Evolutionary conservation across 768 basidiomycete species (phyloP).

Genomic region (Podaxis pistillaris): DNA sequence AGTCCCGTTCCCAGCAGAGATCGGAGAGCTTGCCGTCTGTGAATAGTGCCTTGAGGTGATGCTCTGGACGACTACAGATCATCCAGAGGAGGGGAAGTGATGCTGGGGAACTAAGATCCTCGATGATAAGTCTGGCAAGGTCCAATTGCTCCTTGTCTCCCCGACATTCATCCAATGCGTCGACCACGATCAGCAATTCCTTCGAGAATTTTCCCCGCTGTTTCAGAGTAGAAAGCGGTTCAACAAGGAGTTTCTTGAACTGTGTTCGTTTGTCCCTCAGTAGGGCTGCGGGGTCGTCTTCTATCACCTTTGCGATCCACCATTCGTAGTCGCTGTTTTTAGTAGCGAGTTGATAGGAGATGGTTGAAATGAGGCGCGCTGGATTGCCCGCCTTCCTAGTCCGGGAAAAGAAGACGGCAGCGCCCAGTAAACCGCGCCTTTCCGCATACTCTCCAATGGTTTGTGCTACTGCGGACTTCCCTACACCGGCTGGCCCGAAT

Average conservation of each 20-base stretch:
- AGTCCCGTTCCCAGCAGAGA: background rate
- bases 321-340: background rate
- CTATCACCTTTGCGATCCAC: background rate
- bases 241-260: background rate
- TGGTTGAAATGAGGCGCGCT: background rate
- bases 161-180: conserved; percentile 14
- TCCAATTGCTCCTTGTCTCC: conserved; percentile 9
- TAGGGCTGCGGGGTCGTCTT: background rate
- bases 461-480: conserved; percentile 10
- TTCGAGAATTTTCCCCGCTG: background rate
- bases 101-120: background rate
- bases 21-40: background rate
- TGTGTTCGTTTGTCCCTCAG: background rate
- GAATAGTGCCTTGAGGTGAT: background rate
- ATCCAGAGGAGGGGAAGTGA: conserved; percentile 12
- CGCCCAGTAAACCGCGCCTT: background rate
- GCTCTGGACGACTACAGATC: conserved; percentile 16
- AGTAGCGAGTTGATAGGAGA: conserved; percentile 1
- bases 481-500: conserved; percentile 7
- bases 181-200: background rate
- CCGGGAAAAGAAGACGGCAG: conserved; percentile 8
- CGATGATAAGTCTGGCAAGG: conserved; percentile 2
- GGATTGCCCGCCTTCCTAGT: background rate
- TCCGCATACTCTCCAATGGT: background rate
- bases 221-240: background rate